Conservation (phyloP, 2,329 filamentous ascomycete genomes). For the Aspergillus ruber region DNA sequence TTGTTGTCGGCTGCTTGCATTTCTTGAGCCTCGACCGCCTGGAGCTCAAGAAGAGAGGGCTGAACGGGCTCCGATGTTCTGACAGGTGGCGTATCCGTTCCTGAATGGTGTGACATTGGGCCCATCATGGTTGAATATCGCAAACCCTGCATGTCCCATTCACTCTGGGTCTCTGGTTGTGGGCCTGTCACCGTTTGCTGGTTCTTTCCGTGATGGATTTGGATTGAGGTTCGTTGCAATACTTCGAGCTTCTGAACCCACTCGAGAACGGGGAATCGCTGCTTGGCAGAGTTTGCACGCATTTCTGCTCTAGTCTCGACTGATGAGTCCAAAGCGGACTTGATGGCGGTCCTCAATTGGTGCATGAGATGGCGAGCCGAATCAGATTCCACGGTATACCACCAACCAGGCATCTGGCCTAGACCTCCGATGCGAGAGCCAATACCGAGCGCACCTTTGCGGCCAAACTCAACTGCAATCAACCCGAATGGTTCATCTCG, state of each 20-base stretch:
- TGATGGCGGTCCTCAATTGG: conserved; percentile 60
- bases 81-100: no score
- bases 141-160: conserved; percentile 15
- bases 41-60: no score
- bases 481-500: conserved; percentile 64
- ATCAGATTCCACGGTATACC: conserved; percentile 62
- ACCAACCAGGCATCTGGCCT: conserved; percentile 65
- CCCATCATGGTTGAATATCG: no score
- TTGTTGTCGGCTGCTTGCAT: no score
- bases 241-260: conserved; percentile 61
- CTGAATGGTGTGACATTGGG: no score
- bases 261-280: conserved; percentile 61
- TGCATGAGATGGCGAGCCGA: conserved; percentile 57
- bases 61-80: no score
- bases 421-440: conserved; percentile 61
- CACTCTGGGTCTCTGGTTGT: conserved; percentile 32
- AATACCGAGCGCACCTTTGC: conserved; percentile 62
- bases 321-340: conserved; percentile 54
- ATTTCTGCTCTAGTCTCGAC: conserved; percentile 52
- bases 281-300: conserved; percentile 58
- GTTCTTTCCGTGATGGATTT: conserved; percentile 45
- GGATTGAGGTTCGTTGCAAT: conserved; percentile 55
- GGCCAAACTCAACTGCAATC: conserved; percentile 62
- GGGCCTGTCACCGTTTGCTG: conserved; percentile 25
- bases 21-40: no score